Evolutionary conservation across 306 rosid species (phyloP).

Genomic region (Trichosanthes cucumerina): DNA sequence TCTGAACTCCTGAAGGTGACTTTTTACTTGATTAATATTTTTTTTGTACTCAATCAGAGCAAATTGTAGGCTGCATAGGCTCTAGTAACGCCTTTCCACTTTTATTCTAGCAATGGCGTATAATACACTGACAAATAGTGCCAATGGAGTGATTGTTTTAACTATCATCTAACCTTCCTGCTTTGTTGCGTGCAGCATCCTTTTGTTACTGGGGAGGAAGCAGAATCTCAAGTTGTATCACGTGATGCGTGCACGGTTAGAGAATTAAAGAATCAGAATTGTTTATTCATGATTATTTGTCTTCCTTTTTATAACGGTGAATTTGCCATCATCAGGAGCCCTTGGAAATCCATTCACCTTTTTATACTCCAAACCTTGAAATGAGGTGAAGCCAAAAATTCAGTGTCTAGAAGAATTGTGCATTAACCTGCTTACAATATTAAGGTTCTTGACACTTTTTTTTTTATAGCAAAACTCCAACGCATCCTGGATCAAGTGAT

Average conservation of each 20-base stretch:
- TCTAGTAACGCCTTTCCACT: not conserved
- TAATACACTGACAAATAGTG: not conserved
- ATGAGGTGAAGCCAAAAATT: not conserved
- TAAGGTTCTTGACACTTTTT: conserved; percentile 10
- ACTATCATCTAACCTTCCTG: conserved; percentile 13
- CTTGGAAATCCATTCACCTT: conserved; percentile 30
- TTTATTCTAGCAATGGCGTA: not conserved
- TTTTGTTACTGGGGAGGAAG: conserved; percentile 61
- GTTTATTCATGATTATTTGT: conserved; percentile 9
- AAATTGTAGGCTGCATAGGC: conserved; percentile 4
- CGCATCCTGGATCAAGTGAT: conserved; percentile 27
- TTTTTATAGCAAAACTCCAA: conserved; percentile 32
- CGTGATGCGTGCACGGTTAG: conserved; percentile 49
- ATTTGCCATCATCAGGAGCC: conserved; percentile 39
- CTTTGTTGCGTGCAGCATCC: conserved; percentile 63
- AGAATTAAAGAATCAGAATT: conserved; percentile 13
- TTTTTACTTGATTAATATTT: conserved; percentile 18
- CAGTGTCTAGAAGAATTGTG: conserved; percentile 14
- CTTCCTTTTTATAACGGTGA: conserved; percentile 6
- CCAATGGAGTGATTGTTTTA: conserved; percentile 10
- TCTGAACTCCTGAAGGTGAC: conserved; percentile 86
- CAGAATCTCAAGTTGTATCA: conserved; percentile 29
- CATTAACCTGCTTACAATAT: conserved; percentile 10
- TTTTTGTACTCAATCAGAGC: conserved; percentile 4
- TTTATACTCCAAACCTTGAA: conserved; percentile 15